These are phyloP conservation scores for Volvox reticuliferus DNA, from an alignment of 139 green algal species.

Conservation along the genomic window DNA sequence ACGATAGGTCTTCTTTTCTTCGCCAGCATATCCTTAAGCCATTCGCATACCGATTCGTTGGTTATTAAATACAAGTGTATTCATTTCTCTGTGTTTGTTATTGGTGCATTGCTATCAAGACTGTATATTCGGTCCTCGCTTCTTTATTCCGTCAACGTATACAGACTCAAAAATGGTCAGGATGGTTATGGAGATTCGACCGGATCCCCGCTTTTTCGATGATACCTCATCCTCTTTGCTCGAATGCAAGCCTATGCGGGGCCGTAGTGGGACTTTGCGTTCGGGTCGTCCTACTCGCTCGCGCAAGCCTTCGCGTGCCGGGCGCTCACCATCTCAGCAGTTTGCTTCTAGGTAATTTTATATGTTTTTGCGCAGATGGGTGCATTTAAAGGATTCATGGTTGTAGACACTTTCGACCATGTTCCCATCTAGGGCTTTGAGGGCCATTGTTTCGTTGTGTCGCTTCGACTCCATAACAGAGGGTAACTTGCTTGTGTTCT, in stretches of 20 bases:
- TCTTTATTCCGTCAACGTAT: too few species aligned
- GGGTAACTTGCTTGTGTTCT: background rate
- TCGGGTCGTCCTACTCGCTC: background rate
- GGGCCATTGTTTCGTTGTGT: background rate
- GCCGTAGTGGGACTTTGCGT: background rate
- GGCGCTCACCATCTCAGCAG: constrained; percentile 7
- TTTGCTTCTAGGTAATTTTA: constrained; percentile 9
- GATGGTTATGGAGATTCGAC: constrained; percentile 17
- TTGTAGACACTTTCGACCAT: background rate
- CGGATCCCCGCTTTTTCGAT: background rate
- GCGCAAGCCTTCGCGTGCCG: background rate
- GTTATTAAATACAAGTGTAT: too few species aligned
- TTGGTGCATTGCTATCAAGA: too few species aligned
- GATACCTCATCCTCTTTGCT: background rate
- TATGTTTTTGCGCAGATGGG: background rate
- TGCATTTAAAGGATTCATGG: background rate
- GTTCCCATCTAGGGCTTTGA: constrained; percentile 25
- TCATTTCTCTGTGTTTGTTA: too few species aligned
- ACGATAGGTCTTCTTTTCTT: background rate
- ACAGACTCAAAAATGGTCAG: constrained; percentile 16
- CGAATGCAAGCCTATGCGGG: constrained; percentile 16
- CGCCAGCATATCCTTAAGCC: too few species aligned
- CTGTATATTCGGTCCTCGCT: too few species aligned
- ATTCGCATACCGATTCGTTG: too few species aligned
- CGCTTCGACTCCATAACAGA: background rate